Evolutionary conservation across 2,329 filamentous ascomycete genomes (phyloP).

Genomic region (Penicillium sp.): DNA sequence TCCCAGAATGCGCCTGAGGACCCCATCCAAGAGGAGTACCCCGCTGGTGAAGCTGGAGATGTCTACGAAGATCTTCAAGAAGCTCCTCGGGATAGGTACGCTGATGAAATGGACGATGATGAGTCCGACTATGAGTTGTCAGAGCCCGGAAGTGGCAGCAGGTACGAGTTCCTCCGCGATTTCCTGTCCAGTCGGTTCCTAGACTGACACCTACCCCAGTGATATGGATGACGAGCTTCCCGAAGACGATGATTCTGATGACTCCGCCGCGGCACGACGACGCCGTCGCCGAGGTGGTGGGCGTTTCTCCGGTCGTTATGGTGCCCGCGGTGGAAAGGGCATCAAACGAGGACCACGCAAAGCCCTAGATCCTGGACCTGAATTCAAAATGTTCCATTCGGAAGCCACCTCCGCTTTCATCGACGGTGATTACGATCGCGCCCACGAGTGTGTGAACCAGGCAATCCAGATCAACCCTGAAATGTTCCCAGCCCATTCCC

Average conservation of each 20-base stretch:
- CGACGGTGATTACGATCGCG: constrained; percentile 49
- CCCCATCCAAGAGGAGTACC: neutral
- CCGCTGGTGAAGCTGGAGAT: neutral
- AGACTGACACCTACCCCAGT: neutral
- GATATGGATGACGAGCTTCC: constrained; percentile 11
- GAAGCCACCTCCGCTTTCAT: constrained; percentile 53
- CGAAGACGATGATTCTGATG: constrained; percentile 29
- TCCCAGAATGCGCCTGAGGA: constrained; percentile 15
- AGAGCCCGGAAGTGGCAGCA: constrained; percentile 27
- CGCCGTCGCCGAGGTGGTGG: constrained; percentile 35
- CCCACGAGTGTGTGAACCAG: constrained; percentile 45
- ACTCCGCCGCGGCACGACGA: constrained; percentile 24
- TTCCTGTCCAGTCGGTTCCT: neutral
- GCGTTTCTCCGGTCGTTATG: constrained; percentile 39
- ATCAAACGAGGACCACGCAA: constrained; percentile 50
- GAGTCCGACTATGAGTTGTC: constrained; percentile 31
- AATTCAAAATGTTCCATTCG: constrained; percentile 51
- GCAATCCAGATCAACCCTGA: constrained; percentile 62
- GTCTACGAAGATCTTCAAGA: constrained; percentile 8
- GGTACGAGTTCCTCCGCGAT: constrained; percentile 19
- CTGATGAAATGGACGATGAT: constrained; percentile 19
- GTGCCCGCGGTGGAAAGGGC: constrained; percentile 47
- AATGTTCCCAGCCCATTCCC: constrained; percentile 62
- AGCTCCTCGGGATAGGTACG: constrained; percentile 1
- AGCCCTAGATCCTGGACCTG: constrained; percentile 49